phyloP scores from a whole-genome alignment of 1,284 basidiomycete genomes.

The Heterobasidion occidentale region DNA sequence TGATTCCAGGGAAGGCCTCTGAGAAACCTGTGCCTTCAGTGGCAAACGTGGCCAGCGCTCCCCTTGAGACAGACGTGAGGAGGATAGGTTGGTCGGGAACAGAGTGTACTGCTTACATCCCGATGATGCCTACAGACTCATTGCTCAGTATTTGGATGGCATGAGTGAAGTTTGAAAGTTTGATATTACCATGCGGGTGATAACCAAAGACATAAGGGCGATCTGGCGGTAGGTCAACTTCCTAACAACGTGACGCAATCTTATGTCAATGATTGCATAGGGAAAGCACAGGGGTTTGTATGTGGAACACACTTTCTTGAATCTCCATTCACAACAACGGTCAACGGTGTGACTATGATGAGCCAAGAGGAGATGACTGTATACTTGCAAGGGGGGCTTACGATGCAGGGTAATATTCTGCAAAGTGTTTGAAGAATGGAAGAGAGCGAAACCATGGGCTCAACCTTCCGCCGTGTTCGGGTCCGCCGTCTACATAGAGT shows the following conservation, averaged over 20 bases:
- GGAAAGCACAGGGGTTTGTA: background rate
- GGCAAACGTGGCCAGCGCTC: conserved; percentile 89
- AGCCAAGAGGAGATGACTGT: background rate
- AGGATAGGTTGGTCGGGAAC: conserved; percentile 1
- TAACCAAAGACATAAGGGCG: conserved; percentile 95
- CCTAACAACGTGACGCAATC: conserved; percentile 30
- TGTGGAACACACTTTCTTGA: conserved; percentile 43
- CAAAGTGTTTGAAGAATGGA: conserved; percentile 79
- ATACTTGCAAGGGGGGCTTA: conserved; percentile 32
- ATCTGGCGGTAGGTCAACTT: conserved; percentile 85
- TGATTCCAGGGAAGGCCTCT: conserved; percentile 83
- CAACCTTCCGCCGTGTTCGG: conserved; percentile 71
- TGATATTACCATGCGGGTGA: conserved; percentile 80
- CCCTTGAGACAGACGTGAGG: conserved; percentile 39
- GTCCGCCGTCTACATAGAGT: conserved; percentile 66
- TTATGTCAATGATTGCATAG: background rate
- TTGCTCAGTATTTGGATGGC: conserved; percentile 1
- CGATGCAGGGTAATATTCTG: conserved; percentile 90
- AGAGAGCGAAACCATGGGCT: conserved; percentile 72
- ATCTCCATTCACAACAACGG: conserved; percentile 24
- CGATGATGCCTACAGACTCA: conserved; percentile 65
- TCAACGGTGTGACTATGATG: background rate
- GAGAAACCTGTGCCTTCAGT: conserved; percentile 97
- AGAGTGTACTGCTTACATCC: conserved; percentile 57
- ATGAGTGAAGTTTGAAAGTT: background rate